Conservation (phyloP, 108 stramenopile genomes). For the Poteriospumella lacustris region DNA sequence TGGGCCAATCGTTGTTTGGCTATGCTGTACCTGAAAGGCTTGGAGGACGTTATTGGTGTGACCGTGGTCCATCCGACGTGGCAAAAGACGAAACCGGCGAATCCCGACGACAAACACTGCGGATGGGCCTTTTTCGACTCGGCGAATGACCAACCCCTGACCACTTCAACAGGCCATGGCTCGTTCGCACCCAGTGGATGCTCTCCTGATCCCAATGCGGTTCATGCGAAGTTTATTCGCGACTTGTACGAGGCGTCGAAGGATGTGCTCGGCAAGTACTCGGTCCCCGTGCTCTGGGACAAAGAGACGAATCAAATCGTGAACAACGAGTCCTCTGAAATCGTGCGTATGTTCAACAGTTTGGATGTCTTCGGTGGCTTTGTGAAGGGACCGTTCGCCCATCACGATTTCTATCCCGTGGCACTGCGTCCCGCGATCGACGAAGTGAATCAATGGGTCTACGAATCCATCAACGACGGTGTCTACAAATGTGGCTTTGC, state of each 20-base stretch:
- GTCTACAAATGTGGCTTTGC: conserved; percentile 76
- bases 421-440: conserved; percentile 60
- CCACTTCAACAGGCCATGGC: conserved; percentile 57
- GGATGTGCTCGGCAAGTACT: conserved; percentile 64
- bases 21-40: conserved; percentile 73
- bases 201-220: conserved; percentile 42
- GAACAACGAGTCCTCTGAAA: conserved; percentile 93
- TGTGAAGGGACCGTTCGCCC: conserved; percentile 43
- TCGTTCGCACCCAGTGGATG: neutral
- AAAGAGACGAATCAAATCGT: conserved; percentile 85
- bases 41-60: conserved; percentile 72
- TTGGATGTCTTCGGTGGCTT: conserved; percentile 60
- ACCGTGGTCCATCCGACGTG: conserved; percentile 57
- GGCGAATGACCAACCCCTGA: conserved; percentile 56
- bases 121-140: conserved; percentile 58
- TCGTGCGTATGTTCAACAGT: conserved; percentile 89
- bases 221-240: conserved; percentile 54
- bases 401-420: conserved; percentile 78
- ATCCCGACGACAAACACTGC: conserved; percentile 41
- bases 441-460: conserved; percentile 67
- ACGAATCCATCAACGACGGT: conserved; percentile 67
- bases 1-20: conserved; percentile 71
- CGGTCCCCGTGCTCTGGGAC: conserved; percentile 92
- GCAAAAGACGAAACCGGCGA: conserved; percentile 31
- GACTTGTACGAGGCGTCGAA: conserved; percentile 72